Conservation (phyloP, 352 stramenopile species). For the Elongisporangium anandrum region DNA sequence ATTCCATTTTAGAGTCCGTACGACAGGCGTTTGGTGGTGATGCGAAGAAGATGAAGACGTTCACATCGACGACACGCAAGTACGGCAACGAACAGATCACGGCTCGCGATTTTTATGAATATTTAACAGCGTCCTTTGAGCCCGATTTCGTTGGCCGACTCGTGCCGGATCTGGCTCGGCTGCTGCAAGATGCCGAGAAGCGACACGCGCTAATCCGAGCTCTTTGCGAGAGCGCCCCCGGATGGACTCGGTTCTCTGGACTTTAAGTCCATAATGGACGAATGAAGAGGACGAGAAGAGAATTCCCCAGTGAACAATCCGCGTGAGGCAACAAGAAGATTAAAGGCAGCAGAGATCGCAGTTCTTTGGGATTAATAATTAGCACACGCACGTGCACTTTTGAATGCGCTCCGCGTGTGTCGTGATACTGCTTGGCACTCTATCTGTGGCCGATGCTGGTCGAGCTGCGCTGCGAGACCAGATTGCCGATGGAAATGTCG, state of each 20-base stretch:
- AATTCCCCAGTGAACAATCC: not conserved
- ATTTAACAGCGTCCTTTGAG: constrained; percentile 88
- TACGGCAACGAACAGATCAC: constrained; percentile 83
- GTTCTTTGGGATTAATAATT: not conserved
- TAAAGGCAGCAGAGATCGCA: not conserved
- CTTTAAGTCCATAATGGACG: constrained; percentile 27
- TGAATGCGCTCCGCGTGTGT: not conserved
- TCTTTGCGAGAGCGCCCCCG: constrained; percentile 78
- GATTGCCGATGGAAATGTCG: constrained; percentile 32
- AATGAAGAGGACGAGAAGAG: not conserved
- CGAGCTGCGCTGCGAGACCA: constrained; percentile 35
- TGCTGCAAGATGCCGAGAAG: constrained; percentile 83
- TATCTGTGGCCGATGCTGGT: constrained; percentile 14
- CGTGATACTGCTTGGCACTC: too few species aligned
- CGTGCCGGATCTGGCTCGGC: constrained; percentile 76
- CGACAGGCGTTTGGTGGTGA: constrained; percentile 69
- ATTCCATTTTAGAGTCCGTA: constrained; percentile 79
- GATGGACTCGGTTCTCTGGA: constrained; percentile 80
- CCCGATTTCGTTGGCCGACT: constrained; percentile 82
- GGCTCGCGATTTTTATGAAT: constrained; percentile 86
- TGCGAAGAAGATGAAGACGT: constrained; percentile 82
- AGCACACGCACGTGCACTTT: not conserved
- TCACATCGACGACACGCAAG: constrained; percentile 81
- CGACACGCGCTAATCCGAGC: constrained; percentile 77
- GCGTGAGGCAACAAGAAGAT: not conserved